Conservation (phyloP, 768 basidiomycete genomes). For the Leucocoprinus sp. region DNA sequence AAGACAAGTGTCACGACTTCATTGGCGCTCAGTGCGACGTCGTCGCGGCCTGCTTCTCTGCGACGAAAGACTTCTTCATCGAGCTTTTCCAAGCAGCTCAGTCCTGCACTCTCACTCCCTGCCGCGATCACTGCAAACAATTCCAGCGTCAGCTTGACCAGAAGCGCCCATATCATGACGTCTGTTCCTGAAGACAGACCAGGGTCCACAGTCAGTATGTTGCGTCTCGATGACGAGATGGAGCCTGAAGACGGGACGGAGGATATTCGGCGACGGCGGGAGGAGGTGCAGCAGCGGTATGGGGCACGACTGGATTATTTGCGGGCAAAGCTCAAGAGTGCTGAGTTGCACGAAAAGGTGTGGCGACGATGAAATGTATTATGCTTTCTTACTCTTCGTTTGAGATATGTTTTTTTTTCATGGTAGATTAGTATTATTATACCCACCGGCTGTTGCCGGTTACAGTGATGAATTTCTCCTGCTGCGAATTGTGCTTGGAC, state of each 20-base stretch:
- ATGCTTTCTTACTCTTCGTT: neutral
- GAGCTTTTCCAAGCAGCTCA: slow-evolving; percentile 31
- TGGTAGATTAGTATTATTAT: slow-evolving; percentile 16
- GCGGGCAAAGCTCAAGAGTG: slow-evolving; percentile 75
- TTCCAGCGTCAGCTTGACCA: slow-evolving; percentile 42
- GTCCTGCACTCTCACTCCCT: slow-evolving; percentile 28
- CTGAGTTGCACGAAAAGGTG: slow-evolving; percentile 77
- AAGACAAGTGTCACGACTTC: slow-evolving; percentile 25
- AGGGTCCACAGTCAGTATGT: slow-evolving; percentile 16
- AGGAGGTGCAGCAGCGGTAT: slow-evolving; percentile 66
- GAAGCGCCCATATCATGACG: slow-evolving; percentile 44
- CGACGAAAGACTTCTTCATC: slow-evolving; percentile 55
- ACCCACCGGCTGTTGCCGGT: slow-evolving; percentile 8
- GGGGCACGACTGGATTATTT: slow-evolving; percentile 72
- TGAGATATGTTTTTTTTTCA: slow-evolving; percentile 7
- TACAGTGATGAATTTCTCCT: neutral
- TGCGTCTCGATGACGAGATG: slow-evolving; percentile 17
- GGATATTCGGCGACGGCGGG: slow-evolving; percentile 61
- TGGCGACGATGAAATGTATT: slow-evolving; percentile 40
- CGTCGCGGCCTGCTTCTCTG: slow-evolving; percentile 30
- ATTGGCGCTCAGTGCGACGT: slow-evolving; percentile 16
- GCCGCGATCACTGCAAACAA: slow-evolving; percentile 25
- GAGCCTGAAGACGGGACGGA: slow-evolving; percentile 49
- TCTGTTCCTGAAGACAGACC: slow-evolving; percentile 43
- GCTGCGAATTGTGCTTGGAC: neutral